Conservation (phyloP, 208 protist species). For the Crithidia expoeki region DNA sequence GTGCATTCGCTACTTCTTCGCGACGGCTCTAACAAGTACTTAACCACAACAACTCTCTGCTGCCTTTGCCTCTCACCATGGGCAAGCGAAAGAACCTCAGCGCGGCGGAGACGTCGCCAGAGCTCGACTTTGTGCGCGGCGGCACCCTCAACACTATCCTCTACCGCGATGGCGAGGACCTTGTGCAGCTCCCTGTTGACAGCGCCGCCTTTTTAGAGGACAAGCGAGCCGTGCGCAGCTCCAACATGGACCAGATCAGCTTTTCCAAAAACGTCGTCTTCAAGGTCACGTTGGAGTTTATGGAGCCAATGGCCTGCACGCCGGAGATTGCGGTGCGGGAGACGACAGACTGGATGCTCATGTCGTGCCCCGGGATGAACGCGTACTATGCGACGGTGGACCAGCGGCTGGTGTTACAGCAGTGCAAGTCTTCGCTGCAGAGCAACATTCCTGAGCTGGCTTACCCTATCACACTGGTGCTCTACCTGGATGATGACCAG, state of each 20-base stretch:
- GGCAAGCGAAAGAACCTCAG: constrained; percentile 40
- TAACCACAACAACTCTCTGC: too few relatives aligned
- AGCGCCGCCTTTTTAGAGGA: constrained; percentile 61
- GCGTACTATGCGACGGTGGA: constrained; percentile 81
- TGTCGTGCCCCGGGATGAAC: constrained; percentile 57
- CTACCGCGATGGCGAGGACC: constrained; percentile 43
- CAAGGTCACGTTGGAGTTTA: constrained; percentile 77
- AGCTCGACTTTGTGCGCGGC: constrained; percentile 63
- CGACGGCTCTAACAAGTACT: too few relatives aligned
- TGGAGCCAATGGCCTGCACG: constrained; percentile 59
- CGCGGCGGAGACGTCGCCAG: constrained; percentile 55
- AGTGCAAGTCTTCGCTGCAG: constrained; percentile 65
- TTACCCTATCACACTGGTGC: constrained; percentile 58
- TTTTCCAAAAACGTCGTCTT: constrained; percentile 66
- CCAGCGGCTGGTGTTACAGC: constrained; percentile 71
- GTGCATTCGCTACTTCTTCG: too few relatives aligned
- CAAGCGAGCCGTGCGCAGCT: constrained; percentile 46
- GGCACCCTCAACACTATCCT: constrained; percentile 73
- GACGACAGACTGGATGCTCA: constrained; percentile 81
- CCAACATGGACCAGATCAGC: constrained; percentile 72
- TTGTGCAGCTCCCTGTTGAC: constrained; percentile 38
- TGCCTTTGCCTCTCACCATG: constrained; percentile 22
- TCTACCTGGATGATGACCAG: constrained; percentile 52
- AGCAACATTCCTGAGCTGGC: constrained; percentile 64
- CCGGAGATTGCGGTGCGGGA: constrained; percentile 81